These are phyloP conservation scores for Rhizoclosmatium globosum DNA, from an alignment of 192 early-diverging fungal species.

Conservation along the genomic window DNA sequence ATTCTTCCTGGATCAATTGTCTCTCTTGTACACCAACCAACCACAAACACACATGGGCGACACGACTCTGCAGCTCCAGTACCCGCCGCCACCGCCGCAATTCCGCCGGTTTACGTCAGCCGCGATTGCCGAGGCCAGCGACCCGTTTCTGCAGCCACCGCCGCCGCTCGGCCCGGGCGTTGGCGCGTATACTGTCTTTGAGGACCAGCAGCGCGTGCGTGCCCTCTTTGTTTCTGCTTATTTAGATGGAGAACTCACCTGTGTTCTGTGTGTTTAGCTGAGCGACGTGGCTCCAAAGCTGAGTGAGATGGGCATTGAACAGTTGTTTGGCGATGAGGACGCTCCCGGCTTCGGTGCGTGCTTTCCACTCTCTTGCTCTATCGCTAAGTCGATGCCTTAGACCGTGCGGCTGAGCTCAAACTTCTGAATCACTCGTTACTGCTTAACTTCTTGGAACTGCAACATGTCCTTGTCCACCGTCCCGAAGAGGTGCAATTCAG, in stretches of 20 bases:
- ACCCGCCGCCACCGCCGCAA: conserved; percentile 38
- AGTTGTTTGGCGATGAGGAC: conserved; percentile 37
- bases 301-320: conserved; percentile 22
- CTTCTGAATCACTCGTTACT: conserved; percentile 42
- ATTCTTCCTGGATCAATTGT: too few relatives aligned
- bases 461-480: conserved; percentile 6
- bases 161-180: conserved; percentile 23
- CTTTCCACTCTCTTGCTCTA: neutral
- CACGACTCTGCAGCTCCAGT: conserved; percentile 10
- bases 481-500: conserved; percentile 30
- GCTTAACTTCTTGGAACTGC: conserved; percentile 41
- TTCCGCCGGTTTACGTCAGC: conserved; percentile 38
- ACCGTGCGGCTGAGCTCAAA: conserved; percentile 38
- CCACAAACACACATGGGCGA: too few relatives aligned
- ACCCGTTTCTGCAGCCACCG: conserved; percentile 24
- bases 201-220: neutral
- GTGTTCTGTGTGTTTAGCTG: neutral
- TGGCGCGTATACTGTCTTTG: conserved; percentile 24
- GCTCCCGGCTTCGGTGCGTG: conserved; percentile 10
- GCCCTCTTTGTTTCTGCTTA: neutral
- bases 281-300: conserved; percentile 23
- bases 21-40: too few relatives aligned
- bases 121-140: neutral
- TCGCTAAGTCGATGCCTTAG: neutral
- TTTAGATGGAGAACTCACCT: neutral